Base-by-base conservation (phyloP, 1,284 basidiomycete genomes). In the Rhodotorula mucilaginosa region DNA sequence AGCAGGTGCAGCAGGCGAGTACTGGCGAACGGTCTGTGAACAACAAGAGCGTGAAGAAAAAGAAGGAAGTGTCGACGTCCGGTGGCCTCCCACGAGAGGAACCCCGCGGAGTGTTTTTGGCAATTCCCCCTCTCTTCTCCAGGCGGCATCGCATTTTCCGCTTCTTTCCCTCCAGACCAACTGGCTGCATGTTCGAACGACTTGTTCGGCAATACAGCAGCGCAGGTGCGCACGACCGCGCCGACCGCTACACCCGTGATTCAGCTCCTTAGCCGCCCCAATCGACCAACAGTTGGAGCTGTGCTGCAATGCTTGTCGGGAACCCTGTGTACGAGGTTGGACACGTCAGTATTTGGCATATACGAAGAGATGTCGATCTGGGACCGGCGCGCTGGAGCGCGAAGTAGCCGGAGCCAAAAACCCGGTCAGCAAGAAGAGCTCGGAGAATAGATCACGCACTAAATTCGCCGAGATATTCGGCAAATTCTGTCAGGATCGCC, bases 381-480 rank as follows among this genome's bases (percentile, higher is more conserved):
- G 10, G 39, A 44, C 39, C 39, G 39, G 39, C 13, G 39, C 39
- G 12, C 39, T 44, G 10, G 39, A 12, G 39, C 39, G 39, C 39
- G 39, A 44, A 44, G 39, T 2, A 44, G 39, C 39, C 39, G 39
- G 39, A 44, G 39, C 39, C 39, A 44, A 44, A 44, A 34, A 19
- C 19, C 19, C 34, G 34, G 29, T n/a, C n/a, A n/a, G n/a, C n/a
- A 19, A 39, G 49, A 15, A 31, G 18, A 31, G 29, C 10, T n/a
- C 29, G 26, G 48, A 48, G 46, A 10, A 18, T 29, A 8, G 16
- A 34, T 12, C 10, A 61, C 73, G 58, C 39, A 74, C 73, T 70
- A 84, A 91, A 92, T 23, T 90, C 90, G 5, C 84, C 80, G 62
- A 93, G 81, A 78, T 88, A 90, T 69, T 88, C 86, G 2, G 89